A percentile compares a stretch with the other conserved stretches of the same genome.
Evolutionary conservation across 805 yeast species (phyloP).

Genomic region (Candida ipomoeae): DNA sequence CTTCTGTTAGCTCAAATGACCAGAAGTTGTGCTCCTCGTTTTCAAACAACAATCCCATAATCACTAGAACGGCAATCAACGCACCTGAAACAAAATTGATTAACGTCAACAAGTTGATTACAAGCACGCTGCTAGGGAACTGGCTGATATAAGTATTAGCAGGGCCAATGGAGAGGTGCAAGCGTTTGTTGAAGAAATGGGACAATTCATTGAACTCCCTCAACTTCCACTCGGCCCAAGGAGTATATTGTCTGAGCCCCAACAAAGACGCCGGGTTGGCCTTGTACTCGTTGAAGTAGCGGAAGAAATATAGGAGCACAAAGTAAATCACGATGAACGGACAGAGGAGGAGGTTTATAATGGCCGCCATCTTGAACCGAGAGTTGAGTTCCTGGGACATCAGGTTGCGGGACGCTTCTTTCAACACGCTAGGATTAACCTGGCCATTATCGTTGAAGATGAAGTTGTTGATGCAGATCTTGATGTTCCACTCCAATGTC

Average conservation of each 20-base stretch:
- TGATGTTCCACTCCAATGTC: slow-evolving; percentile 92
- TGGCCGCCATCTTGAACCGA: slow-evolving; percentile 83
- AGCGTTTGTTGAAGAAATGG: slow-evolving; percentile 77
- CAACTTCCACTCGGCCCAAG: slow-evolving; percentile 91
- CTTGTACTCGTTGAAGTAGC: slow-evolving; percentile 89
- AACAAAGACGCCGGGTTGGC: slow-evolving; percentile 80
- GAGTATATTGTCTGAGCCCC: slow-evolving; percentile 75
- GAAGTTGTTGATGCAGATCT: slow-evolving; percentile 81
- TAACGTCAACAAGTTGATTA: slow-evolving; percentile 35
- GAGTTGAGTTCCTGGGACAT: slow-evolving; percentile 67
- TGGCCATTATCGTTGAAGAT: slow-evolving; percentile 83
- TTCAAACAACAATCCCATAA: slow-evolving; percentile 67
- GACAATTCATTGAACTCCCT: slow-evolving; percentile 92
- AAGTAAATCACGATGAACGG: slow-evolving; percentile 86
- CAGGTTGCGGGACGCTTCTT: slow-evolving; percentile 62
- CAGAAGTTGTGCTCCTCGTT: slow-evolving; percentile 77
- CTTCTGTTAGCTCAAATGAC: slow-evolving; percentile 81
- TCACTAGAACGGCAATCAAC: slow-evolving; percentile 71
- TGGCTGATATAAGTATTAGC: slow-evolving; percentile 84
- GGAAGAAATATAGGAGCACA: slow-evolving; percentile 76
- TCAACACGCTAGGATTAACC: slow-evolving; percentile 64
- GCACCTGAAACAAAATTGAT: slow-evolving; percentile 76
- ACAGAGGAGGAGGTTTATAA: slow-evolving; percentile 73
- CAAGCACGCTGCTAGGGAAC: slow-evolving; percentile 72
- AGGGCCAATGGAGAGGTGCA: slow-evolving; percentile 70